A percentile compares a stretch with the other conserved stretches of the same genome.
phyloP scores from a whole-genome alignment of 371 early-diverging fungal species.

The Saksenaea vasiformis region DNA sequence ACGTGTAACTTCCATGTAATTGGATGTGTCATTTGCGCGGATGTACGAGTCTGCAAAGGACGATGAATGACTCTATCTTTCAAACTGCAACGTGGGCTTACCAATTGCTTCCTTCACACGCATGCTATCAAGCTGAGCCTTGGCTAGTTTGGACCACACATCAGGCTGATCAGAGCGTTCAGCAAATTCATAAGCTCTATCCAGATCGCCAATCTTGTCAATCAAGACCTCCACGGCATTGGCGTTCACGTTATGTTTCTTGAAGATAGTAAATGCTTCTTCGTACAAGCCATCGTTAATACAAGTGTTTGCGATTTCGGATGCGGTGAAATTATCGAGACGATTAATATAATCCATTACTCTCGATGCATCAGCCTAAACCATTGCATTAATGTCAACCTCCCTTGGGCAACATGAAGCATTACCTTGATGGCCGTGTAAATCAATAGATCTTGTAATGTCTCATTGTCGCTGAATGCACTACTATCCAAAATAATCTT shows the following conservation, averaged over 20 bases:
- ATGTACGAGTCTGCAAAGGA: constrained; percentile 83
- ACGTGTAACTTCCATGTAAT: constrained; percentile 89
- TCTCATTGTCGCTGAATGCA: constrained; percentile 93
- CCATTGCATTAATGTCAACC: not conserved
- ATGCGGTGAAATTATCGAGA: constrained; percentile 93
- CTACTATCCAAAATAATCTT: constrained; percentile 92
- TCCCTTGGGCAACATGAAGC: not conserved
- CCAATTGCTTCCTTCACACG: constrained; percentile 92
- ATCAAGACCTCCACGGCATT: constrained; percentile 90
- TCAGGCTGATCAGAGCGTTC: constrained; percentile 87
- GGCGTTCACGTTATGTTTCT: constrained; percentile 85
- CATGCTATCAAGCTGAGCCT: constrained; percentile 89
- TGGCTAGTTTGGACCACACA: constrained; percentile 94
- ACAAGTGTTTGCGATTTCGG: constrained; percentile 95
- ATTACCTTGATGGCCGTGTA: constrained; percentile 91
- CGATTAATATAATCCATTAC: constrained; percentile 94
- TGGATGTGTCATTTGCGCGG: constrained; percentile 88
- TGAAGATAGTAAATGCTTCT: constrained; percentile 96
- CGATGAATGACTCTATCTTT: not conserved
- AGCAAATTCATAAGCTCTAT: constrained; percentile 95
- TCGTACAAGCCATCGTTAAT: constrained; percentile 87
- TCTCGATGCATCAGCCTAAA: constrained; percentile 76
- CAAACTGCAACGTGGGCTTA: constrained; percentile 7
- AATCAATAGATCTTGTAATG: constrained; percentile 95
- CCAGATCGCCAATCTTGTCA: constrained; percentile 88